These are phyloP conservation scores for Colletotrichum shisoi DNA, from an alignment of 2,329 filamentous ascomycete genomes.

Conservation along the genomic window DNA sequence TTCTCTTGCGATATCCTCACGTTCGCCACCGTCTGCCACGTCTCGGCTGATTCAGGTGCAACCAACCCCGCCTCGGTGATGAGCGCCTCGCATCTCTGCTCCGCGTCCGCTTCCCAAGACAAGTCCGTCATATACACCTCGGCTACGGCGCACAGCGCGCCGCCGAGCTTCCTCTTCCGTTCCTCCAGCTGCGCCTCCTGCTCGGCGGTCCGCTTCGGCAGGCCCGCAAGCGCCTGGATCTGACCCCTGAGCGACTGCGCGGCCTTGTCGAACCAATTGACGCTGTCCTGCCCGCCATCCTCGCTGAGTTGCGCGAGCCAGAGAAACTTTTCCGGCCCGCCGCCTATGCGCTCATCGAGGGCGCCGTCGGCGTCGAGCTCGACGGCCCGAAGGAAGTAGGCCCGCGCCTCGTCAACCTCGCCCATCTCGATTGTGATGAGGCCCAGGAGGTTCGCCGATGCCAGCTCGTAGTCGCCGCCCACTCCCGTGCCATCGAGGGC, in stretches of 20 bases:
- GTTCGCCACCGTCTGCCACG: slow-evolving; percentile 94
- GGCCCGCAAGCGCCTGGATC: slow-evolving; percentile 69
- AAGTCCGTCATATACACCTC: slow-evolving; percentile 99
- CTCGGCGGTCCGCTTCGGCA: slow-evolving; percentile 50
- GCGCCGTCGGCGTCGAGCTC: slow-evolving; percentile 78
- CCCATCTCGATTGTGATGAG: slow-evolving; percentile 85
- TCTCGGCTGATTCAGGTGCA: slow-evolving; percentile 81
- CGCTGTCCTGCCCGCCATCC: slow-evolving; percentile 70
- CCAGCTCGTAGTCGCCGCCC: slow-evolving; percentile 62
- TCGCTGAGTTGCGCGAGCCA: slow-evolving; percentile 91
- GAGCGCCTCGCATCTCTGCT: slow-evolving; percentile 83
- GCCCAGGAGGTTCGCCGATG: slow-evolving; percentile 77
- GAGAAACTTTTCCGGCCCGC: slow-evolving; percentile 91
- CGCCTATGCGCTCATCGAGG: slow-evolving; percentile 74
- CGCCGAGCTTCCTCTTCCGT: slow-evolving; percentile 82
- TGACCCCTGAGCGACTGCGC: slow-evolving; percentile 75
- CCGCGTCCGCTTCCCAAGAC: slow-evolving; percentile 90
- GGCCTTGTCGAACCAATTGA: slow-evolving; percentile 74
- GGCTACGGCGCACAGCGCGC: slow-evolving; percentile 90
- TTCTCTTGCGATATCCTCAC: slow-evolving; percentile 89
- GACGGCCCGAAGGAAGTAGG: slow-evolving; percentile 76
- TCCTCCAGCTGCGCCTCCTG: slow-evolving; percentile 62
- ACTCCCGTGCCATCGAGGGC: slow-evolving; percentile 56
- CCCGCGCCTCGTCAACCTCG: slow-evolving; percentile 76
- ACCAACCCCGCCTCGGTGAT: slow-evolving; percentile 90